phyloP scores from a whole-genome alignment of 805 yeast genomes.

The Saccharomycopsis guyanensis region DNA sequence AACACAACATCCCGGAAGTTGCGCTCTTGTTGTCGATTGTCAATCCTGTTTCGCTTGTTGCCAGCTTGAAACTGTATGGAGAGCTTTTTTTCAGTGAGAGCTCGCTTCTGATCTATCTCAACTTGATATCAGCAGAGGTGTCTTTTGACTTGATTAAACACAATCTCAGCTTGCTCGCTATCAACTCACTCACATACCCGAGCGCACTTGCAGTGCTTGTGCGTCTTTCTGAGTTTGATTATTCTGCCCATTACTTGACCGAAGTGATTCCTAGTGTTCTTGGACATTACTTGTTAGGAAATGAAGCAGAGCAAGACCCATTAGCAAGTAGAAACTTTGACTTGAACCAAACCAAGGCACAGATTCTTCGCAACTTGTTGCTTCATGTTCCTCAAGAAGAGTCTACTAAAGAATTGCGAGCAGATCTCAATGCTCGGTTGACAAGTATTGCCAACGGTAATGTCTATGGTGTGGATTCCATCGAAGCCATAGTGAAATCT shows the following conservation, averaged over 20 bases:
- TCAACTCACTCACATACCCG: conserved; percentile 5
- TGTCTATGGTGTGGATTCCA: conserved; percentile 1
- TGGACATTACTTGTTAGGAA: conserved; percentile 5
- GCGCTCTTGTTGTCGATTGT: conserved; percentile 1
- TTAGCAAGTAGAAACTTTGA: conserved; percentile 2
- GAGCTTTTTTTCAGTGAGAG: conserved; percentile 1
- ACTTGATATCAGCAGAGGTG: neutral
- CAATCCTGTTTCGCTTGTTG: neutral
- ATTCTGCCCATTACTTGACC: conserved; percentile 3
- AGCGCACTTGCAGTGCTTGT: conserved; percentile 4
- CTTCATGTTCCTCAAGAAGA: neutral
- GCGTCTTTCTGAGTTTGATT: conserved; percentile 1
- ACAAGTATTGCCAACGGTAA: conserved; percentile 7
- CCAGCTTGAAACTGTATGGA: neutral
- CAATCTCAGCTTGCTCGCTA: neutral
- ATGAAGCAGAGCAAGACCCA: neutral
- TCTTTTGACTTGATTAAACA: neutral
- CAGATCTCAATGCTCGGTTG: conserved; percentile 3
- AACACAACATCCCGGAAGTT: neutral
- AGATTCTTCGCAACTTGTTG: conserved; percentile 7
- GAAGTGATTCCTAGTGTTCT: conserved; percentile 2
- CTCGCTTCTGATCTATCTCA: neutral
- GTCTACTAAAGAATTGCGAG: neutral
- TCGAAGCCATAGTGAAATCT: neutral
- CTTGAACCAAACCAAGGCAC: conserved; percentile 7